Percentiles rank a stretch among this genome's conserved stretches.
Evolutionary conservation across 768 basidiomycete genomes (phyloP).

Genomic region (Leccinellum luteum): DNA sequence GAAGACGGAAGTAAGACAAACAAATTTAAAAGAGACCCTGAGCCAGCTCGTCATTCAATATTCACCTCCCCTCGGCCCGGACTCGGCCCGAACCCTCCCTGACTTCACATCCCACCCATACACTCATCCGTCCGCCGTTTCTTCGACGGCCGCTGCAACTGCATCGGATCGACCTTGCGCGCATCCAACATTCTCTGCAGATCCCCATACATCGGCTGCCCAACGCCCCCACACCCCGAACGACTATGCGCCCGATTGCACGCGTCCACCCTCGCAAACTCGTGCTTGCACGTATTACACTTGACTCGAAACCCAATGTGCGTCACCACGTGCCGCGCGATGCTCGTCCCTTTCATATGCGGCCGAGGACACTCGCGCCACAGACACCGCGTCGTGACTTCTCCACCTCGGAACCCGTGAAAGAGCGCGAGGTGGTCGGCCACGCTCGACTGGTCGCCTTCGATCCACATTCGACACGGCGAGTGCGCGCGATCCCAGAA

Average conservation of each 20-base stretch:
- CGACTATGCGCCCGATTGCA: conserved; percentile 34
- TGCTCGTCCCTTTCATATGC: conserved; percentile 34
- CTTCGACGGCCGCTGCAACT: conserved; percentile 22
- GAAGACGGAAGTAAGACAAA: background rate
- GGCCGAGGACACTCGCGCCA: conserved; percentile 29
- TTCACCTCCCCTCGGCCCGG: no score
- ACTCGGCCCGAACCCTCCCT: no score
- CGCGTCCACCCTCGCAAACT: conserved; percentile 33
- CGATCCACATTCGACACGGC: conserved; percentile 34
- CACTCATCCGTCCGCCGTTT: conserved; percentile 31
- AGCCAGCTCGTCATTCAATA: no score
- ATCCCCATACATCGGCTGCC: conserved; percentile 31
- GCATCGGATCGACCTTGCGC: conserved; percentile 21
- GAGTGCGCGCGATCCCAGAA: conserved; percentile 26
- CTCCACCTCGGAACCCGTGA: conserved; percentile 30
- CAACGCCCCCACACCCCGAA: conserved; percentile 30
- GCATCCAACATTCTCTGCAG: conserved; percentile 27
- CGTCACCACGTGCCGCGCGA: conserved; percentile 33
- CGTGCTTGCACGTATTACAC: conserved; percentile 29
- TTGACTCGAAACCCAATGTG: conserved; percentile 32
- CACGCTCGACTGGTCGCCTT: conserved; percentile 33
- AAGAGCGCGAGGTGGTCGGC: conserved; percentile 32
- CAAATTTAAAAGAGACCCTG: background rate
- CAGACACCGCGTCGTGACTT: conserved; percentile 29
- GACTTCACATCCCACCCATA: background rate